Evolutionary conservation across 768 basidiomycete genomes (phyloP), one percentile per base, ranked within the genome.

Genomic region (Tylopilus intermedius): DNA sequence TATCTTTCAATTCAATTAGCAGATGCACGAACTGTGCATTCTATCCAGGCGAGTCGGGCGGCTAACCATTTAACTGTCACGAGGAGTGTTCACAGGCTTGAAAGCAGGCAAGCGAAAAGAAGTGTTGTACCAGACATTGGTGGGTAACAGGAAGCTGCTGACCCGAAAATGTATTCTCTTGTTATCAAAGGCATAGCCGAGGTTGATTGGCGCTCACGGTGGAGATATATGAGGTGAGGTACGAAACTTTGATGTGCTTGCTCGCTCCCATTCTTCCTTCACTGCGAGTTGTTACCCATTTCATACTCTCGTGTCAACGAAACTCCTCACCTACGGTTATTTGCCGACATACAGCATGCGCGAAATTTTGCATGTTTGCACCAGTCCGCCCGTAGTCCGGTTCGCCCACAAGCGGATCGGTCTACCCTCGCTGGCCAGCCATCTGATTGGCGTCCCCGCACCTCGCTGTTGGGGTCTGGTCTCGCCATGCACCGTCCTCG

Each of bases 101-200:
- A 39, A 33, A 18, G 18, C 5, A 39, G 49, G 58, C 41, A 58
- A 49, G 56, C 42, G 44, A 58, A 53, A 30, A 33, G 33, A 33
- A 33, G 42, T 4, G 5, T 42, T 43, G 32, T 59, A 30, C 46
- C 38, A 26, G 38, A n/a, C 40, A 24, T 49, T 21, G 27, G 48
- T 46, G 14, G 13, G n/a, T 6, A 38, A 24, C 18, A 6, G 44
- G 9, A 4, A 48, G n/a, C 33, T 59, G n/a, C 33, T 59, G 35
- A 43, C 44, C 46, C 39, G 32, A 33, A 4, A 40, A 15, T 29
- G 2, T 51, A 30, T 30, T 10, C 6, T 13, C 29, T 45, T 11
- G 15, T 52, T 45, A 46, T 44, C 51, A 26, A 35, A 29, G 29
- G 29, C 8, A 8, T 0, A 45, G 29, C 45, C 35, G n/a, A 40